These are phyloP conservation scores for Aureobasidium sp. DNA, from an alignment of 2,329 filamentous ascomycete species.

Conservation along the genomic window DNA sequence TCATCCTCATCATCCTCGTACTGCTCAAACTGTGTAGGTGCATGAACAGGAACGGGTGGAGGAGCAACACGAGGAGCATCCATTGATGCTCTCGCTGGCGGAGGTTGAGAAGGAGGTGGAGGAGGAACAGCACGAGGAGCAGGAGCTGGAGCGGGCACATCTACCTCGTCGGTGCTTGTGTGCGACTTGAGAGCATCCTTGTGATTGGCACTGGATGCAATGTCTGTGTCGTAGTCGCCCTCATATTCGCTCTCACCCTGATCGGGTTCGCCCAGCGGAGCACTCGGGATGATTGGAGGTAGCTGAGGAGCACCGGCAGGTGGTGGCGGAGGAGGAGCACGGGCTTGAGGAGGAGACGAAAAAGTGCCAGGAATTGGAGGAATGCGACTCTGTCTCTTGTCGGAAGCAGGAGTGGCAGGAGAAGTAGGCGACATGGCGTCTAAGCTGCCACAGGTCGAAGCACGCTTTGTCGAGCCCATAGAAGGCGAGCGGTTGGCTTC, in stretches of 20 bases:
- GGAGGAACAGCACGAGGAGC: constrained; percentile 43
- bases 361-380: constrained; percentile 27
- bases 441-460: constrained; percentile 32
- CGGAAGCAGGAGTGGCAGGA: constrained; percentile 19
- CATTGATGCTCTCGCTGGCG: constrained; percentile 50
- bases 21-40: constrained; percentile 5
- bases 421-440: constrained; percentile 26
- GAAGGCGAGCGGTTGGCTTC: constrained; percentile 17
- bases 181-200: constrained; percentile 83
- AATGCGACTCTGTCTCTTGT: constrained; percentile 28
- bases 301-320: constrained; percentile 28
- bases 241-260: constrained; percentile 91
- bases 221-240: constrained; percentile 96
- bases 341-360: constrained; percentile 23
- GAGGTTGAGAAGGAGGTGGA: constrained; percentile 45
- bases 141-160: constrained; percentile 32
- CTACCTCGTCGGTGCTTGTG: constrained; percentile 54
- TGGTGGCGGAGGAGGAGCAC: constrained; percentile 41
- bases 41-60: constrained; percentile 45
- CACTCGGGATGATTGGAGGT: constrained; percentile 15
- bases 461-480: constrained; percentile 27
- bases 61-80: constrained; percentile 64
- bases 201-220: constrained; percentile 84
- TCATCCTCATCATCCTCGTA: constrained; percentile 10
- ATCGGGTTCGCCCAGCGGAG: constrained; percentile 48